phyloP scores from a whole-genome alignment of 2,329 filamentous ascomycete species.

The Alternaria panax region DNA sequence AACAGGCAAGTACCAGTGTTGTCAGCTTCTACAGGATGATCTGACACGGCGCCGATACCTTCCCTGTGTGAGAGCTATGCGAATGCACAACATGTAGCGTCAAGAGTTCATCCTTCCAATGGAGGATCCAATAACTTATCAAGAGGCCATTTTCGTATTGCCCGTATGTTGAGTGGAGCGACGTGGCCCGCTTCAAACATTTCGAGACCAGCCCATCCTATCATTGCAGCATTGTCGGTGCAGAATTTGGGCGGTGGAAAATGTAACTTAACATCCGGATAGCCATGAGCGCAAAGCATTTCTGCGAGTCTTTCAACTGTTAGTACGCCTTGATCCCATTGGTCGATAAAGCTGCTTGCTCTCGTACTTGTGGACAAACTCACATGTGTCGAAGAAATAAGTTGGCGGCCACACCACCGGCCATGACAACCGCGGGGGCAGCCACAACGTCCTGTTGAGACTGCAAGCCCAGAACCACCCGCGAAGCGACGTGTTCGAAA shows the following conservation, averaged over 20 bases:
- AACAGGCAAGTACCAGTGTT: background rate
- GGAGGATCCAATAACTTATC: constrained; percentile 40
- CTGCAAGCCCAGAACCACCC: constrained; percentile 74
- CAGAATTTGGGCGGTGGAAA: constrained; percentile 82
- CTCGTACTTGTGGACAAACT: constrained; percentile 12
- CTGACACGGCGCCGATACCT: too few species aligned
- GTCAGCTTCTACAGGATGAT: background rate
- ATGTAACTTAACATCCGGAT: constrained; percentile 65
- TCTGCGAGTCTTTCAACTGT: constrained; percentile 50
- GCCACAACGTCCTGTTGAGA: constrained; percentile 15
- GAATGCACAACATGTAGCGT: background rate
- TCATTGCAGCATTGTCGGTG: constrained; percentile 97
- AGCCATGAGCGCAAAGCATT: constrained; percentile 73
- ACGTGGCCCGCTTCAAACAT: constrained; percentile 81
- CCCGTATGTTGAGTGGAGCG: constrained; percentile 38
- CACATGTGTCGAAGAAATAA: constrained; percentile 74
- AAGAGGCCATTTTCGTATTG: constrained; percentile 49
- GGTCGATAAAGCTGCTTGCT: background rate
- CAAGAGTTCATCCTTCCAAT: constrained; percentile 20
- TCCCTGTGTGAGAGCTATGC: background rate
- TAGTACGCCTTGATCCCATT: constrained; percentile 8
- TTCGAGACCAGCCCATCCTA: constrained; percentile 90
- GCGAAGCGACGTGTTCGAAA: constrained; percentile 85
- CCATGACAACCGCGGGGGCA: constrained; percentile 72
- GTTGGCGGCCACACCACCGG: constrained; percentile 91